Base-by-base conservation (phyloP, 257 asterid genomes). In the Plantago elongata region DNA sequence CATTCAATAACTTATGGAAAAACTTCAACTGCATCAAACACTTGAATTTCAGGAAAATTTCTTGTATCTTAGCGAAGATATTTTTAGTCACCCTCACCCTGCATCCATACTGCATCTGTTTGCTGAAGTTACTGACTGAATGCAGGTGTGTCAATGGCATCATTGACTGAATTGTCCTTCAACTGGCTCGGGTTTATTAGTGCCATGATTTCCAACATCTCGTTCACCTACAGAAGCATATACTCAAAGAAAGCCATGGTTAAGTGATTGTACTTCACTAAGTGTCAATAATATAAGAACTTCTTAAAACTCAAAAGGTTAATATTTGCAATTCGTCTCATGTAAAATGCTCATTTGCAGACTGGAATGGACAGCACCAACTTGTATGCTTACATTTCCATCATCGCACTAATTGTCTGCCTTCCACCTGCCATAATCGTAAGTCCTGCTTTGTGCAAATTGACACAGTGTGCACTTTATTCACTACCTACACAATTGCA, bases 211-310 rank as follows among this genome's bases (percentile, higher is more conserved):
- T 93, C 99, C 67, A 93, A 93, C 77, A 83, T 93, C 88, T 89
- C 97, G 51, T 93, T 93, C 94, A 93, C 99, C 46, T 93, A 89
- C 74, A 77, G 99, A 88, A 93, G 99, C 84, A 85, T 93, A 51
- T 93, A 93, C 74, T 93, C 99, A 2, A 93, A 93, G 84, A 93
- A 93, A 89, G 99, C 99, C 45, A 93, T 89, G 99, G 99, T 89
- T 60, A 70, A 64, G 61, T 62, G 58, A 14, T 60, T 14, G 38
- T 13, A 47, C 55, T 18, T 62, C 54, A n/a, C 57, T 54, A 37
- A 7, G 27, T 46, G 70, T 40, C 49, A 34, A 34, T 34, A 0
- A 4, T 34, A 34, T 34, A 7, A 34, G 8, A 34, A 6, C 40
- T 6, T 34, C 40, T 1, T 34, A 34, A 34, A 34, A 34, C 40